Evolutionary conservation across 257 asterid species (phyloP), one percentile per base, ranked within the genome.

Genomic region (Scutellaria minor): DNA sequence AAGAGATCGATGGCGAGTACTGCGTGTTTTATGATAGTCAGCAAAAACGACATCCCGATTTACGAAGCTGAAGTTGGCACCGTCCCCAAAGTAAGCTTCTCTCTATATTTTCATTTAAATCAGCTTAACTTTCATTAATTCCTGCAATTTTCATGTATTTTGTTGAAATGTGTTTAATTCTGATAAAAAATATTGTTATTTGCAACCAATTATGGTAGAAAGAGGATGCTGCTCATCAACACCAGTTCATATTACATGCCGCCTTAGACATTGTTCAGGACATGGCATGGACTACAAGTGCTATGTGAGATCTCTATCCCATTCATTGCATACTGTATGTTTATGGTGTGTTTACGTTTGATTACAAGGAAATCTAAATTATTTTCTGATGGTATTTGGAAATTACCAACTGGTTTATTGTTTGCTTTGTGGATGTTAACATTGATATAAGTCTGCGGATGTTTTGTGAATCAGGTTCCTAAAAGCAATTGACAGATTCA

Each of bases 31-130:
- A 87, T 94, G 92, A 94, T 94, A 42, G 97, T 94, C 37, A 94
- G 98, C 83, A 88, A 83, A 76, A 88, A 88, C 54, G 99, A 94
- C 78, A 94, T 94, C 59, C 99, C 97, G 57, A 94, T 94, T 80
- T 94, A 94, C 73, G 98, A 95, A 88, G 97, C 96, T 69, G 98
- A 95, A 92, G 99, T 95, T 64, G 98, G 99, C 59, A 85, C 96
- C 42, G 93, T 90, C 15, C 96, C 99, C 48, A 88, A 93, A 78
- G 99, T 95, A 81, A 4, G 79, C 64, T 7, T 40, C 35, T 40
- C 68, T 69, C 40, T 35, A 6, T 61, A 58, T 68, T 40, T 5
- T 31, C 70, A 14, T 47, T 37, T 50, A 7, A 37, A 40, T 65
- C 65, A 40, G 72, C 31, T 67, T 31, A 13, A 37, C 44, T 54